Conservation (phyloP, 1,284 basidiomycete genomes). For the Sphaerobolus stellatus region DNA sequence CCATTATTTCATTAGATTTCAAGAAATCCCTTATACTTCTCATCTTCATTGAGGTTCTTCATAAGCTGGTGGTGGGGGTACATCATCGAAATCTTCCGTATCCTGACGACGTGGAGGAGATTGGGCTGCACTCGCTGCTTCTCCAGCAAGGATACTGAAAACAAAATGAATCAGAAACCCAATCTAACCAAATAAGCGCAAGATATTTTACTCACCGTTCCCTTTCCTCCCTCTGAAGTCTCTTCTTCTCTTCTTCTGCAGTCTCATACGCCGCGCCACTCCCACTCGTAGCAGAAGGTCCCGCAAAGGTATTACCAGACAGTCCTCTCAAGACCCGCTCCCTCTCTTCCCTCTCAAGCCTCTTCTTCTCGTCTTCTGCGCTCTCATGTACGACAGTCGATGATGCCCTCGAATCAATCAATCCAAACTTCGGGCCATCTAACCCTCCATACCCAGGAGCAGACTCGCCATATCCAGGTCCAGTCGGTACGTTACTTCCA, state of each 20-base stretch:
- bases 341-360: conserved; percentile 63
- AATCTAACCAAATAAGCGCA: not conserved
- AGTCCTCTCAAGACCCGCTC: conserved; percentile 47
- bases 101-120: not conserved
- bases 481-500: conserved; percentile 4
- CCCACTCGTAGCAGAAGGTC: conserved; percentile 6
- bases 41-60: conserved; percentile 9
- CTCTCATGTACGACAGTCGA: conserved; percentile 38
- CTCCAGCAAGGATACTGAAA: not conserved
- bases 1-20: not conserved
- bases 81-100: conserved; percentile 1
- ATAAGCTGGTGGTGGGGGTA: conserved; percentile 8
- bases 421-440: conserved; percentile 2
- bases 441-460: conserved; percentile 11
- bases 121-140: not conserved
- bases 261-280: conserved; percentile 27
- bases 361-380: conserved; percentile 67
- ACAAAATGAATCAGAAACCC: too few species aligned
- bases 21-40: not conserved
- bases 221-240: conserved; percentile 39
- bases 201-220: conserved; percentile 23
- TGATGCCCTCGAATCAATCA: not conserved
- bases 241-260: conserved; percentile 44
- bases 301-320: not conserved
- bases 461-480: conserved; percentile 8